A percentile compares a stretch with the other conserved stretches of the same genome.
phyloP scores from a whole-genome alignment of 2,329 filamentous ascomycete species.

The Acephala macrosclerotiorum region DNA sequence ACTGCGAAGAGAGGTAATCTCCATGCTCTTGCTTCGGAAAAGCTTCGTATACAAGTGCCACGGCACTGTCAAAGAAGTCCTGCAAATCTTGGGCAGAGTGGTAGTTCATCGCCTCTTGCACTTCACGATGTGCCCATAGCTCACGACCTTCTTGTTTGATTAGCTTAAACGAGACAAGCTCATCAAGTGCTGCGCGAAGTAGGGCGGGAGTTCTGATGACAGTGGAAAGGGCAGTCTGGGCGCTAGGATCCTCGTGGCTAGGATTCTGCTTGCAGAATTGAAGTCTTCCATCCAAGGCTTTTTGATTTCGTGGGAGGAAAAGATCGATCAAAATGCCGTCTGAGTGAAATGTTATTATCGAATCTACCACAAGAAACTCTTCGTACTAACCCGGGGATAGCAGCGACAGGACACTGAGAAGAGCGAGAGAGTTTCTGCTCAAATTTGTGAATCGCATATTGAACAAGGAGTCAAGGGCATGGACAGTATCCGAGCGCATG shows the following conservation, averaged over 20 bases:
- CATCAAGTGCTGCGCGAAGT: conserved; percentile 26
- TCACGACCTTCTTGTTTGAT: conserved; percentile 32
- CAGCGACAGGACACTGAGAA: conserved; percentile 32
- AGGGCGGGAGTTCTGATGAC: conserved; percentile 20
- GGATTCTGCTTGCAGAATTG: conserved; percentile 32
- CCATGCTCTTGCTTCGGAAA: conserved; percentile 29
- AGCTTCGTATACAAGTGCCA: conserved; percentile 29
- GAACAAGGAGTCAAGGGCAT: conserved; percentile 31
- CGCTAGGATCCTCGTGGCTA: conserved; percentile 17
- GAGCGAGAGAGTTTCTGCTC: conserved; percentile 18
- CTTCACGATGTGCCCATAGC: conserved; percentile 31
- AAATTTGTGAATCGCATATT: conserved; percentile 31
- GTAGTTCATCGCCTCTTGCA: conserved; percentile 38
- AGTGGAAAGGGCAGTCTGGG: conserved; percentile 22
- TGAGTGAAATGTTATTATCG: conserved; percentile 8
- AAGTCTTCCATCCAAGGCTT: conserved; percentile 30
- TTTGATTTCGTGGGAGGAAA: conserved; percentile 33
- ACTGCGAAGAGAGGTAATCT: conserved; percentile 17
- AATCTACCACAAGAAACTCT: neutral
- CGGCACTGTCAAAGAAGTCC: conserved; percentile 27
- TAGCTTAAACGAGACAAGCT: conserved; percentile 28
- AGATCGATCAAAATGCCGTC: conserved; percentile 34
- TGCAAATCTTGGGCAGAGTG: conserved; percentile 29
- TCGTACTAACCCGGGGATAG: conserved; percentile 27
- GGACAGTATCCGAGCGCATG: conserved; percentile 18